phyloP scores from a whole-genome alignment of 2,329 filamentous ascomycete genomes.

The Talaromyces marneffei region DNA sequence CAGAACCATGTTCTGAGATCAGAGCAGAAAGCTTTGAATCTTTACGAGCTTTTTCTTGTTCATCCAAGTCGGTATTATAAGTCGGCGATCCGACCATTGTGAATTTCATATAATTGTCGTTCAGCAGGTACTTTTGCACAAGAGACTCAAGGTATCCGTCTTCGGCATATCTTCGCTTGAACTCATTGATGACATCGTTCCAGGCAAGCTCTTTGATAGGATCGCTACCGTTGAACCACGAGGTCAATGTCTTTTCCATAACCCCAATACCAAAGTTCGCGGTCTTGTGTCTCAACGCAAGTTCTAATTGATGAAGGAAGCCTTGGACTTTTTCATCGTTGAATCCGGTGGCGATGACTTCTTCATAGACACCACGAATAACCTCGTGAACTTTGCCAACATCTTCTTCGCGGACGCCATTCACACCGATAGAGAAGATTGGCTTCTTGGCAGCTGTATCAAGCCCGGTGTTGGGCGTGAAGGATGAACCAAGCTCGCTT shows the following conservation, averaged over 20 bases:
- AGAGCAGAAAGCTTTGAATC: constrained; percentile 66
- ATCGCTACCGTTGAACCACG: constrained; percentile 94
- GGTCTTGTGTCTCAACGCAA: constrained; percentile 93
- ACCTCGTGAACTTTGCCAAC: constrained; percentile 69
- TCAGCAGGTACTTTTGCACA: constrained; percentile 83
- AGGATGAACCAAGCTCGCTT: constrained; percentile 82
- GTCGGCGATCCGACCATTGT: constrained; percentile 83
- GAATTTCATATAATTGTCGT: constrained; percentile 80
- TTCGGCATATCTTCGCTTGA: constrained; percentile 69
- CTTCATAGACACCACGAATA: constrained; percentile 65
- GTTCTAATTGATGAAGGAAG: constrained; percentile 85
- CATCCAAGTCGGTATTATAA: constrained; percentile 66
- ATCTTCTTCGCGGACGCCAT: constrained; percentile 77
- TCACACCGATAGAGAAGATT: constrained; percentile 85
- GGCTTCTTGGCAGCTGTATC: constrained; percentile 70
- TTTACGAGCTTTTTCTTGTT: constrained; percentile 72
- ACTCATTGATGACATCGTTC: constrained; percentile 80
- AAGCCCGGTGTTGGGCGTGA: constrained; percentile 90
- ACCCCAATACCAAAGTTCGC: constrained; percentile 90
- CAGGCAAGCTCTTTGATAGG: constrained; percentile 87
- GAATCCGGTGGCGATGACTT: constrained; percentile 70
- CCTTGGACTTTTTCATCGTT: constrained; percentile 87
- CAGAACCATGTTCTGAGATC: constrained; percentile 61
- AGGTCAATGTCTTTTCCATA: constrained; percentile 78
- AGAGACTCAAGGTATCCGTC: constrained; percentile 77